Evolutionary conservation across 1,284 basidiomycete species (phyloP).

Genomic region (Hymenochaete sp.): DNA sequence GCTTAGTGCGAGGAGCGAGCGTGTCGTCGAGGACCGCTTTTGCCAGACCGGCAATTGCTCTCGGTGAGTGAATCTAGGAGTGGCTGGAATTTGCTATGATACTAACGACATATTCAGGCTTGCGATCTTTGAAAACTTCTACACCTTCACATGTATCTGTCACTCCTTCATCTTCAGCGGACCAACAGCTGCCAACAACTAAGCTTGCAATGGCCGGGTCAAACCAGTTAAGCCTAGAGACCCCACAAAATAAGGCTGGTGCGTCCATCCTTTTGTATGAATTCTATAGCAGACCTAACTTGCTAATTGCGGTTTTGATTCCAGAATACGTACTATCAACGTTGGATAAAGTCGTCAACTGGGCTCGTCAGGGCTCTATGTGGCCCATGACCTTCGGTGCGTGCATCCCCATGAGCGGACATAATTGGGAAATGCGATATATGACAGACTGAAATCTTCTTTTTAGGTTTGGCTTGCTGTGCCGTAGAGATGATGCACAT

Average conservation of each 20-base stretch:
- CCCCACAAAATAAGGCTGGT: slow-evolving; percentile 86
- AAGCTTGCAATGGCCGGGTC: slow-evolving; percentile 66
- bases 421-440: too few species aligned
- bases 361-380: slow-evolving; percentile 96
- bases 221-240: slow-evolving; percentile 81
- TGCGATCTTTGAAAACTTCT: slow-evolving; percentile 50
- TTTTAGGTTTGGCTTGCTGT: slow-evolving; percentile 87
- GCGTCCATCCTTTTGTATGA: slow-evolving; percentile 25
- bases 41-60: slow-evolving; percentile 6
- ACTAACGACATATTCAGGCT: slow-evolving; percentile 28
- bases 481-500: slow-evolving; percentile 99
- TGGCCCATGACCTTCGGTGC: slow-evolving; percentile 99
- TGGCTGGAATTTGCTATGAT: background rate
- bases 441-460: too few species aligned
- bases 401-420: slow-evolving; percentile 22
- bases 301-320: too few species aligned
- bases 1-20: slow-evolving; percentile 4
- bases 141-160: slow-evolving; percentile 31
- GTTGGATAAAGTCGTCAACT: slow-evolving; percentile 95
- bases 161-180: slow-evolving; percentile 36
- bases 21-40: slow-evolving; percentile 5
- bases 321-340: slow-evolving; percentile 95
- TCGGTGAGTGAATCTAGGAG: slow-evolving; percentile 3
- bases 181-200: slow-evolving; percentile 45
- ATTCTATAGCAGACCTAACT: background rate